Evolutionary conservation across 1,284 basidiomycete genomes (phyloP).

Genomic region (Irpex sp.): DNA sequence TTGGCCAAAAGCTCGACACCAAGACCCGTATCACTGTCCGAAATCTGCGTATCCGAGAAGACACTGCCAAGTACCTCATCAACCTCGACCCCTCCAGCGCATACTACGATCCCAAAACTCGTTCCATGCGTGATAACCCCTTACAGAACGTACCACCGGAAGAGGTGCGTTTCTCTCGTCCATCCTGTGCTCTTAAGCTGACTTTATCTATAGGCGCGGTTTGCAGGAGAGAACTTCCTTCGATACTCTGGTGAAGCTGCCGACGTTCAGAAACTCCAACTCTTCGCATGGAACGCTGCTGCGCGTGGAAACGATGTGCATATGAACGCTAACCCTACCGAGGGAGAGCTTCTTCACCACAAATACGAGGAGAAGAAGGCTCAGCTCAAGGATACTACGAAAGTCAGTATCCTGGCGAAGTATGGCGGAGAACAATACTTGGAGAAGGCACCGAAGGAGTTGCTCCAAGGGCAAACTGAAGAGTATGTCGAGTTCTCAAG

Average conservation of each 20-base stretch:
- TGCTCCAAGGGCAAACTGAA: slow-evolving; percentile 92
- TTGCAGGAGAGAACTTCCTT: slow-evolving; percentile 96
- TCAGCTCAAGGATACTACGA: slow-evolving; percentile 81
- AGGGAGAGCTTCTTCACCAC: slow-evolving; percentile 87
- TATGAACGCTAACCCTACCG: slow-evolving; percentile 94
- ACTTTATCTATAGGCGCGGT: slow-evolving; percentile 58
- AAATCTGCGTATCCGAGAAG: slow-evolving; percentile 97
- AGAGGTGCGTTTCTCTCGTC: slow-evolving; percentile 56
- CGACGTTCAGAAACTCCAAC: slow-evolving; percentile 87
- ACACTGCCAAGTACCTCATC: slow-evolving; percentile 98
- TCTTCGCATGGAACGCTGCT: slow-evolving; percentile 97
- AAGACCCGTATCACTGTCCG: slow-evolving; percentile 98
- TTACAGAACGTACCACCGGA: slow-evolving; percentile 73
- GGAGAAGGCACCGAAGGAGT: slow-evolving; percentile 82
- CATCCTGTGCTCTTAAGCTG: slow-evolving; percentile 1
- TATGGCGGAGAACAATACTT: slow-evolving; percentile 97
- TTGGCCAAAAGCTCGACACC: slow-evolving; percentile 96
- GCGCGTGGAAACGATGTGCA: slow-evolving; percentile 93
- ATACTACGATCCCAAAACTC: slow-evolving; percentile 99
- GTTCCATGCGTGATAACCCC: slow-evolving; percentile 98
- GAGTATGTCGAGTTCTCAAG: slow-evolving; percentile 97
- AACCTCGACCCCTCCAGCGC: slow-evolving; percentile 95
- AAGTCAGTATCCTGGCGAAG: slow-evolving; percentile 82
- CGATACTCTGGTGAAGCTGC: slow-evolving; percentile 89
- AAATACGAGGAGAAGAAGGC: slow-evolving; percentile 94